Evolutionary conservation across 108 stramenopile species (phyloP).

Genomic region (Aurantiochytrium sp.): DNA sequence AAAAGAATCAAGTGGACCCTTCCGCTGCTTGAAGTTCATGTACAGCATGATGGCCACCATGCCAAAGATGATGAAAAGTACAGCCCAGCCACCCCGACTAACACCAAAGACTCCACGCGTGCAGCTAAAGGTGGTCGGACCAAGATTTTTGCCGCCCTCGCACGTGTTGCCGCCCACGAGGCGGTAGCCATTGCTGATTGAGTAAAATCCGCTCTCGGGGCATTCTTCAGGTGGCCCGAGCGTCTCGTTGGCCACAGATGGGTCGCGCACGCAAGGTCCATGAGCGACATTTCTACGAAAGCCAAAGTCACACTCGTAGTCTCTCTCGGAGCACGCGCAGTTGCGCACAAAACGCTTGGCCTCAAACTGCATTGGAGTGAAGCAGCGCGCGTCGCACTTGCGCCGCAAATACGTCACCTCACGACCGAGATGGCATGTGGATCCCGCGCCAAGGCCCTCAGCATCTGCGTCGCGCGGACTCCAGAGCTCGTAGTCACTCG

Average conservation of each 20-base stretch:
- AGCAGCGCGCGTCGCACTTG: background rate
- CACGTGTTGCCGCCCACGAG: constrained; percentile 4
- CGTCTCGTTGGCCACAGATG: background rate
- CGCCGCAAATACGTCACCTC: background rate
- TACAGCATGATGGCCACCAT: background rate
- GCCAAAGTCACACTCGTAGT: constrained; percentile 24
- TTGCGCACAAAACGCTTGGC: background rate
- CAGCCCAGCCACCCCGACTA: background rate
- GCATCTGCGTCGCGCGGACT: background rate
- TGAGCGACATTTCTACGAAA: background rate
- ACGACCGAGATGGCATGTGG: background rate
- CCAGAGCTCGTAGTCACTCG: constrained; percentile 8
- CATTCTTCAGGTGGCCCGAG: background rate
- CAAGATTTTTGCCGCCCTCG: background rate
- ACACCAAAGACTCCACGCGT: background rate
- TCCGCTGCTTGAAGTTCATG: background rate
- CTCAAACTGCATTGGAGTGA: background rate
- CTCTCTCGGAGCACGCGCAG: background rate
- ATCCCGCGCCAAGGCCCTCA: background rate
- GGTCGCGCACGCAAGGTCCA: constrained; percentile 13
- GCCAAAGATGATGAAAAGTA: background rate
- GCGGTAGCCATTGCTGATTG: background rate
- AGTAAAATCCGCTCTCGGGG: background rate
- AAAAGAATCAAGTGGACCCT: background rate
- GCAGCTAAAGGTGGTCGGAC: background rate